Evolutionary conservation across 352 stramenopile genomes (phyloP).

Genomic region (Phytopythium sindhum): DNA sequence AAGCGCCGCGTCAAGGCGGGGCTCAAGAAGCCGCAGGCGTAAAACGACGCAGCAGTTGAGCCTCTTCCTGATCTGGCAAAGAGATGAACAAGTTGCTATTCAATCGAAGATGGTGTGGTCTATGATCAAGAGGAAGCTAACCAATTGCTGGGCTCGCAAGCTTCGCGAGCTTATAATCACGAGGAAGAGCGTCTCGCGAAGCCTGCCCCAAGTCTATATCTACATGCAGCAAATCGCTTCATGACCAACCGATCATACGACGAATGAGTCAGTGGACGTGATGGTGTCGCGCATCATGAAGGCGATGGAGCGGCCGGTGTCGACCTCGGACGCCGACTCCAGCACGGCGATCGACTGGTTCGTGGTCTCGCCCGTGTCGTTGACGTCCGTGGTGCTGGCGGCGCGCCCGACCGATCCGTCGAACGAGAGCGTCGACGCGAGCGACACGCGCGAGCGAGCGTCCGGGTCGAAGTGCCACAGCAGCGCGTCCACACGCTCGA

Average conservation of each 20-base stretch:
- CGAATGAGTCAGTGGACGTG: constrained; percentile 6
- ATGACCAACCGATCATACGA: neutral
- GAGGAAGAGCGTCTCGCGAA: neutral
- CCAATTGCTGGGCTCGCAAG: neutral
- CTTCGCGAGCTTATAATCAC: constrained; percentile 1
- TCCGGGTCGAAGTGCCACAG: constrained; percentile 40
- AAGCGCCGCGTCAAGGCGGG: constrained; percentile 59
- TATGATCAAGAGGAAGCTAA: neutral
- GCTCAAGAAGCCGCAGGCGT: constrained; percentile 33
- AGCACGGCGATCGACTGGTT: constrained; percentile 8
- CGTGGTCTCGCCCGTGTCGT: neutral
- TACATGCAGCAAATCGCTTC: neutral
- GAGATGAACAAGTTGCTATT: neutral
- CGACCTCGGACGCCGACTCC: constrained; percentile 6
- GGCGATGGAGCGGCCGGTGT: constrained; percentile 1
- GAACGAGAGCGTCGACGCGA: constrained; percentile 4
- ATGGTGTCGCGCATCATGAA: constrained; percentile 10
- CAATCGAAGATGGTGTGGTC: neutral
- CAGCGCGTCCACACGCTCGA: constrained; percentile 33
- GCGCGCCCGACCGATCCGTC: neutral
- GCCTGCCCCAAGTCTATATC: neutral
- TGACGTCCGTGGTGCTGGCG: neutral
- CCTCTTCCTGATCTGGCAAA: neutral
- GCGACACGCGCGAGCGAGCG: neutral
- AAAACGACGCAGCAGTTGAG: neutral